These are phyloP conservation scores for Mycena chlorophos DNA, from an alignment of 768 basidiomycete genomes.

Conservation along the genomic window DNA sequence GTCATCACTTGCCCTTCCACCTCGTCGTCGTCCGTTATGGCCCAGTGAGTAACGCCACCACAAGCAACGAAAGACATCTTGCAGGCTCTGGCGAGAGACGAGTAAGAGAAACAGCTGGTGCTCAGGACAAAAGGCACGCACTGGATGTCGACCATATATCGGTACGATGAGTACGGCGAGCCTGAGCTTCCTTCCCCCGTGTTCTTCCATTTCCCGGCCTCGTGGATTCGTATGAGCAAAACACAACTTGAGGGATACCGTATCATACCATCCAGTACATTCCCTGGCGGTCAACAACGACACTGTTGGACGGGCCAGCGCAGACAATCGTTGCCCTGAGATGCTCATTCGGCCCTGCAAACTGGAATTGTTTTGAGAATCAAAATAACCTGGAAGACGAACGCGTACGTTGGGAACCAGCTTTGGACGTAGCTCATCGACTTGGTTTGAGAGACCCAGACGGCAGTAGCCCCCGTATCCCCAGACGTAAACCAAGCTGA, in stretches of 20 bases:
- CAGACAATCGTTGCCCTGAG: constrained; percentile 65
- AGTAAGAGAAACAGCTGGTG: background rate
- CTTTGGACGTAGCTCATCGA: constrained; percentile 78
- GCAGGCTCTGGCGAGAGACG: constrained; percentile 60
- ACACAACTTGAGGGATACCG: constrained; percentile 28
- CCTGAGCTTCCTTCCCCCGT: constrained; percentile 90
- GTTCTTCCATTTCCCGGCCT: constrained; percentile 84
- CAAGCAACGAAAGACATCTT: constrained; percentile 67
- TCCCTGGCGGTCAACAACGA: constrained; percentile 79
- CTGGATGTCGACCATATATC: constrained; percentile 86
- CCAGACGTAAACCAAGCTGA: constrained; percentile 81
- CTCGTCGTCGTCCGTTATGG: constrained; percentile 70
- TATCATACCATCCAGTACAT: constrained; percentile 90
- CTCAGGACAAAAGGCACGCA: constrained; percentile 32
- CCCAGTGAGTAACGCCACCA: constrained; percentile 91
- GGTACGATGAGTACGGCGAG: constrained; percentile 85
- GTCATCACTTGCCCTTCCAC: constrained; percentile 63
- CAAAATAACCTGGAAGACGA: background rate
- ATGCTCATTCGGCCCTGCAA: constrained; percentile 66
- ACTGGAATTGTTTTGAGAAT: constrained; percentile 40
- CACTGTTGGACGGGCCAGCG: constrained; percentile 83
- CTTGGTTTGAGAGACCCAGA: constrained; percentile 84
- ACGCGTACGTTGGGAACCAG: constrained; percentile 70
- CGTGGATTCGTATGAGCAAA: no score
- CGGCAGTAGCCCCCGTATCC: constrained; percentile 92